Base-by-base conservation (phyloP, 768 basidiomycete species). In the Leccinum barrowsii region DNA sequence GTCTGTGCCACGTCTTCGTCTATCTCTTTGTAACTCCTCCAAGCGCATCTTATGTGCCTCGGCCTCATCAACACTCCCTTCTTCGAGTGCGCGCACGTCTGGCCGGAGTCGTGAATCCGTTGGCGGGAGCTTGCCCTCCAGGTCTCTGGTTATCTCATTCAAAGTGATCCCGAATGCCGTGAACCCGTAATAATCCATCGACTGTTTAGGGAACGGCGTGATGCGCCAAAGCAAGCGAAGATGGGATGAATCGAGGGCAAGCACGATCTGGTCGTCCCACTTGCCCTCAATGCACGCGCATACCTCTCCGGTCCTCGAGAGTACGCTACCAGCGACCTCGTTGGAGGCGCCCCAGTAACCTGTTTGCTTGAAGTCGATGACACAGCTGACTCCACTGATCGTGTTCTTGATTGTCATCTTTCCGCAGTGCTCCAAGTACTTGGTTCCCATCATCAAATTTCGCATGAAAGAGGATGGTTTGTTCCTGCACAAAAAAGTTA, bases 381-480 rank as follows among this genome's bases (percentile, higher is more conserved):
- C 76, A 65, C 89, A 92, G 19, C 80, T 81, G 37, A 77, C 77
- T 12, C 79, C 77, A 24, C 77, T 81, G 26, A 76, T 76, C 6
- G 72, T 76, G 64, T 92, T 91, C 59, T 84, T 83, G 48, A 95
- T 84, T 11, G 77, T 82, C 84, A 94, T 83, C 69, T 87, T 82
- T 26, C 92, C 92, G 42, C 80, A 82, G 65, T 94, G 93, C 68
- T 94, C 92, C 26, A 95, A 80, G 69, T 94, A 95, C 67, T 94
- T 94, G 24, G 90, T 88, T 10, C 93, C 93, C 73, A 92, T 87
- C 84, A 94, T 86, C 57, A 95, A 76, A 73, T 94, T 94, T 59
- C 92, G 78, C 78, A 94, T 85, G 73, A 94, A 95, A 2, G 90
- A 90, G 1, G 90, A 92, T 2, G 92, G 92, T 63, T 88, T 90